These are phyloP conservation scores for Radiomyces spectabilis DNA, from an alignment of 192 early-diverging fungal genomes.

Conservation along the genomic window DNA sequence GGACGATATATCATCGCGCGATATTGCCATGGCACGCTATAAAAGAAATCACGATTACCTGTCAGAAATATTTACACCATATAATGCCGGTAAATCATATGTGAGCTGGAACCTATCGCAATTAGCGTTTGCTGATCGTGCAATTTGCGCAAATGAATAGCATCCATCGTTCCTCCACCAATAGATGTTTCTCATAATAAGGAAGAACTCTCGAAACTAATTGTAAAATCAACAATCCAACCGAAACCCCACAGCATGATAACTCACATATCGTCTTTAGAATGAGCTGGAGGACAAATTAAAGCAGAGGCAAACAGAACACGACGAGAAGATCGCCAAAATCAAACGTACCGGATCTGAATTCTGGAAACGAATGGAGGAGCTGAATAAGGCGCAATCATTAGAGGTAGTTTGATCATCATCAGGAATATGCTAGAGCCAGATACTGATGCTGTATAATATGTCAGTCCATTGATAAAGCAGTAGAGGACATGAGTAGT, in stretches of 20 bases:
- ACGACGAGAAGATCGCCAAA: slow-evolving; percentile 31
- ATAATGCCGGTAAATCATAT: slow-evolving; percentile 36
- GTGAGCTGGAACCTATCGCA: not conserved
- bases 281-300: slow-evolving; percentile 24
- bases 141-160: not conserved
- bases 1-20: slow-evolving; percentile 46
- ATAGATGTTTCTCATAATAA: slow-evolving; percentile 16
- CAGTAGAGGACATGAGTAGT: not conserved
- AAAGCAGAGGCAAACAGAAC: slow-evolving; percentile 18
- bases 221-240: too few species aligned
- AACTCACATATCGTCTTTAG: slow-evolving; percentile 11
- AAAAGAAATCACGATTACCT: slow-evolving; percentile 58
- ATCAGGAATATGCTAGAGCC: not conserved
- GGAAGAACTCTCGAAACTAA: slow-evolving; percentile 16
- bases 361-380: slow-evolving; percentile 27
- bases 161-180: slow-evolving; percentile 18
- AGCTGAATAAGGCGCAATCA: slow-evolving; percentile 32
- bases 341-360: slow-evolving; percentile 24
- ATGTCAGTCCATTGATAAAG: slow-evolving; percentile 2
- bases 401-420: slow-evolving; percentile 19
- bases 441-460: not conserved
- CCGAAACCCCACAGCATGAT: not conserved
- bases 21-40: slow-evolving; percentile 56
- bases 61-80: slow-evolving; percentile 58
- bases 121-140: not conserved